Evolutionary conservation across 1,139 yeast species (phyloP).

Genomic region (Candida glucosophila): DNA sequence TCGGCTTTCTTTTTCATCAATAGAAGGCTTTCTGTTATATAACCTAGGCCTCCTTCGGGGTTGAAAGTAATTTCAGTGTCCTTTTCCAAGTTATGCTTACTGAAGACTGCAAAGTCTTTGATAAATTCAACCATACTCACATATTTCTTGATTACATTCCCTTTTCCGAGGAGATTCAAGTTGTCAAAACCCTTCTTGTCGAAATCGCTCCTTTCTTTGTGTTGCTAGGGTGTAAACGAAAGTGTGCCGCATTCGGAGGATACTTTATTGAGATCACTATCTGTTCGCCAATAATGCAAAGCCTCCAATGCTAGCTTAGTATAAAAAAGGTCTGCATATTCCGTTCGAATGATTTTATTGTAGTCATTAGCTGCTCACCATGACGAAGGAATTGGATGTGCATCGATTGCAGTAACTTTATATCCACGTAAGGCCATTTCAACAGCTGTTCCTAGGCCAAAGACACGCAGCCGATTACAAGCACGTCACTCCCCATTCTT

Average conservation of each 20-base stretch:
- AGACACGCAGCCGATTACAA: slow-evolving; percentile 12
- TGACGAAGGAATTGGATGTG: slow-evolving; percentile 7
- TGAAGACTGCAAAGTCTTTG: slow-evolving; percentile 15
- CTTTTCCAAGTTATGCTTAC: slow-evolving; percentile 11
- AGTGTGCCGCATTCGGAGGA: slow-evolving; percentile 23
- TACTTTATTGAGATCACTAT: slow-evolving; percentile 9
- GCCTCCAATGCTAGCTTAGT: slow-evolving; percentile 9
- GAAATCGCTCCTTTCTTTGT: slow-evolving; percentile 18
- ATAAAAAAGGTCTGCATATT: slow-evolving; percentile 1
- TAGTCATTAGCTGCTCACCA: slow-evolving; percentile 7
- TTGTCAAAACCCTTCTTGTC: slow-evolving; percentile 23
- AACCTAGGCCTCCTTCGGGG: slow-evolving; percentile 21
- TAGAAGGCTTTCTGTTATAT: slow-evolving; percentile 6
- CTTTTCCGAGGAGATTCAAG: slow-evolving; percentile 19
- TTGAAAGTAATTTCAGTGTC: slow-evolving; percentile 6
- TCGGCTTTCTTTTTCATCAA: slow-evolving; percentile 2
- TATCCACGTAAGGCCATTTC: slow-evolving; percentile 6
- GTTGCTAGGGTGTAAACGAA: slow-evolving; percentile 10
- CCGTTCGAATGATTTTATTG: slow-evolving; percentile 6
- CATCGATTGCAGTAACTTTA: slow-evolving; percentile 6
- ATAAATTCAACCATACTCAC: slow-evolving; percentile 18
- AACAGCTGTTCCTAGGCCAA: slow-evolving; percentile 8
- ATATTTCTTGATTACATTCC: slow-evolving; percentile 14
- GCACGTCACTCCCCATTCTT: not conserved
- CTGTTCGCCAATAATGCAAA: slow-evolving; percentile 9